Percentiles rank a stretch among this genome's conserved stretches.
Evolutionary conservation across 2,329 filamentous ascomycete species (phyloP).

Genomic region (Cordyceps tenuipes): DNA sequence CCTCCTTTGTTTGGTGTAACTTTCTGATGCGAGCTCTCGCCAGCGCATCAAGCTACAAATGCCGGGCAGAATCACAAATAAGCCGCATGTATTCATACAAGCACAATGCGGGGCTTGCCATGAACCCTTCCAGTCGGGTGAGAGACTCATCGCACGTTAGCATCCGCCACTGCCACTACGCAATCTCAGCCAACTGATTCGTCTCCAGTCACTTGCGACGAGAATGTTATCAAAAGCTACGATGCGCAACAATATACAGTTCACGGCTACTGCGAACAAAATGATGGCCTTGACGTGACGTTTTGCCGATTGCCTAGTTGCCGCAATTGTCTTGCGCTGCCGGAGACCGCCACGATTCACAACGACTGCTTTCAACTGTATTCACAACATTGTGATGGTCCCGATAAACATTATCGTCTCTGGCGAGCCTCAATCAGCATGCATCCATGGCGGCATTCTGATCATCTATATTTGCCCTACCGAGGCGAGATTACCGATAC

Average conservation of each 20-base stretch:
- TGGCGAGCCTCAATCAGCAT: slow-evolving; percentile 2
- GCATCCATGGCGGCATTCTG: slow-evolving; percentile 1
- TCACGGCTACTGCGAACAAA: not conserved
- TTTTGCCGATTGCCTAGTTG: not conserved
- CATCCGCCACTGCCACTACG: not conserved
- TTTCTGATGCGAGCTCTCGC: not conserved
- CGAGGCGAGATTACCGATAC: not conserved
- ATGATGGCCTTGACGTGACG: not conserved
- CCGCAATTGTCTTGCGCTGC: not conserved
- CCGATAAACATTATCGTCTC: not conserved
- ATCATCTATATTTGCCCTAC: not conserved
- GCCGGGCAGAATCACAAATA: not conserved
- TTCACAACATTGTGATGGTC: not conserved
- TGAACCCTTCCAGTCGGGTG: not conserved
- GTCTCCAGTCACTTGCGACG: not conserved
- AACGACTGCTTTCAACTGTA: slow-evolving; percentile 1
- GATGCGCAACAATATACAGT: slow-evolving; percentile 1
- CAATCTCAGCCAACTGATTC: not conserved
- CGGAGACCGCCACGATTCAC: not conserved
- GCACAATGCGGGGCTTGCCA: slow-evolving; percentile 4
- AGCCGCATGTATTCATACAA: not conserved
- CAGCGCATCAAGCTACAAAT: not conserved
- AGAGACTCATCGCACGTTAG: not conserved
- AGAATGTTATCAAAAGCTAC: not conserved
- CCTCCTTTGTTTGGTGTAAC: not conserved